These are phyloP conservation scores for Hanseniaspora gamundiae DNA, from an alignment of 1,139 yeast genomes.

Conservation along the genomic window DNA sequence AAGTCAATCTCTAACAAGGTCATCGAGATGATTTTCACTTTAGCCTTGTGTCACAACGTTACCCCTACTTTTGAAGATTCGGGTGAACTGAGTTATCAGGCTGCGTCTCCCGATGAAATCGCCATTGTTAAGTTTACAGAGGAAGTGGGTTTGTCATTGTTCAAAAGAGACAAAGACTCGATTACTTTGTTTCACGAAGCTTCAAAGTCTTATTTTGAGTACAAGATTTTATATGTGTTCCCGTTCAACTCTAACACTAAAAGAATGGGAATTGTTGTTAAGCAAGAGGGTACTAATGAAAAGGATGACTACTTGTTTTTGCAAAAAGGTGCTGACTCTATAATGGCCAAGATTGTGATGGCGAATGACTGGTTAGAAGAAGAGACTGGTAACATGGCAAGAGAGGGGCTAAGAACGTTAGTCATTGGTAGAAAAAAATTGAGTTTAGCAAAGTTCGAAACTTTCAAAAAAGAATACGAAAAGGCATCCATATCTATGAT, in stretches of 20 bases:
- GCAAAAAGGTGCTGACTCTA: conserved; percentile 94
- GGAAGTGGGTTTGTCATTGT: conserved; percentile 65
- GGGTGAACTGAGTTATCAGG: conserved; percentile 69
- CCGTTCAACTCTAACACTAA: conserved; percentile 95
- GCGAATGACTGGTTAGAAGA: conserved; percentile 94
- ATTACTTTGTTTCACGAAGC: conserved; percentile 55
- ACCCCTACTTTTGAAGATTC: conserved; percentile 67
- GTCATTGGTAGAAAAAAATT: conserved; percentile 80
- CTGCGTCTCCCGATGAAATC: conserved; percentile 97
- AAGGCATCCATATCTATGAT: conserved; percentile 70
- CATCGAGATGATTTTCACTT: conserved; percentile 64
- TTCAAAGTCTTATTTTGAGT: conserved; percentile 41
- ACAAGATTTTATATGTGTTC: conserved; percentile 67
- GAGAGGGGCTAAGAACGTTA: conserved; percentile 92
- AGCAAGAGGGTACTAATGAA: conserved; percentile 31
- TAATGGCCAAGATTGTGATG: conserved; percentile 77
- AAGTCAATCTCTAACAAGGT: conserved; percentile 67
- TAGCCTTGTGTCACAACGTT: conserved; percentile 91
- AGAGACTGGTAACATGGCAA: conserved; percentile 94
- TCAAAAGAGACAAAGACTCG: conserved; percentile 69
- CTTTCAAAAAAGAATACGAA: conserved; percentile 51
- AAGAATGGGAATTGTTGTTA: conserved; percentile 86
- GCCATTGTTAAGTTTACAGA: conserved; percentile 94
- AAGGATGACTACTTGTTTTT: conserved; percentile 70
- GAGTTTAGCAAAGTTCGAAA: conserved; percentile 39